Evolutionary conservation across 192 early-diverging fungal genomes (phyloP).

Genomic region (Physocladia obscura): DNA sequence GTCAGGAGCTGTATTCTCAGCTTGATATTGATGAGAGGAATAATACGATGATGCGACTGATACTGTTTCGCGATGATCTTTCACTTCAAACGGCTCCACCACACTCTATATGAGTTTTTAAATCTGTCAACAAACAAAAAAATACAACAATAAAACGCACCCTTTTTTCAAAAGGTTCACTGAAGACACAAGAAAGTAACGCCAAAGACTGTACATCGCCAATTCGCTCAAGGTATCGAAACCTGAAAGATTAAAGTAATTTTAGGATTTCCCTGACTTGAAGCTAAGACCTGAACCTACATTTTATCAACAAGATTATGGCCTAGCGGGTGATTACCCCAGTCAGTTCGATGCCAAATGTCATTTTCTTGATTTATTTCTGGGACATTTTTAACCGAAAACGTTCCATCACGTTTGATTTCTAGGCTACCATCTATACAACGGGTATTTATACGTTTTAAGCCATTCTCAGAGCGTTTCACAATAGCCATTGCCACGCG

Average conservation of each 20-base stretch:
- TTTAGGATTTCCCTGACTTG: not conserved
- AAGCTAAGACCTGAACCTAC: not conserved
- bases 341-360: conserved; percentile 21
- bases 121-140: not conserved
- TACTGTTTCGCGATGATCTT: too few relatives aligned
- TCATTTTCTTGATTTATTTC: not conserved
- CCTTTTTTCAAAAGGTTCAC: conserved; percentile 13
- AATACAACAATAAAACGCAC: not conserved
- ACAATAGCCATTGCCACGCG: not conserved
- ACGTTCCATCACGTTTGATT: conserved; percentile 11
- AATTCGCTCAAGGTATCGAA: conserved; percentile 12
- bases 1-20: too few relatives aligned
- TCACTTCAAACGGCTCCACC: too few relatives aligned
- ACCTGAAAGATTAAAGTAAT: not conserved
- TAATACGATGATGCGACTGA: too few relatives aligned
- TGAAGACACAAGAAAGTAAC: conserved; percentile 12
- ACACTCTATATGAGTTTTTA: too few relatives aligned
- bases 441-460: too few relatives aligned
- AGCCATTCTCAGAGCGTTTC: too few relatives aligned
- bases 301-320: conserved; percentile 18
- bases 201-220: conserved; percentile 22
- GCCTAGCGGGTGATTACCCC: conserved; percentile 25
- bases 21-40: too few relatives aligned
- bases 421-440: too few relatives aligned
- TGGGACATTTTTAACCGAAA: not conserved